Conservation (phyloP, 805 yeast species). For the Kazachstania kunashirensis region DNA sequence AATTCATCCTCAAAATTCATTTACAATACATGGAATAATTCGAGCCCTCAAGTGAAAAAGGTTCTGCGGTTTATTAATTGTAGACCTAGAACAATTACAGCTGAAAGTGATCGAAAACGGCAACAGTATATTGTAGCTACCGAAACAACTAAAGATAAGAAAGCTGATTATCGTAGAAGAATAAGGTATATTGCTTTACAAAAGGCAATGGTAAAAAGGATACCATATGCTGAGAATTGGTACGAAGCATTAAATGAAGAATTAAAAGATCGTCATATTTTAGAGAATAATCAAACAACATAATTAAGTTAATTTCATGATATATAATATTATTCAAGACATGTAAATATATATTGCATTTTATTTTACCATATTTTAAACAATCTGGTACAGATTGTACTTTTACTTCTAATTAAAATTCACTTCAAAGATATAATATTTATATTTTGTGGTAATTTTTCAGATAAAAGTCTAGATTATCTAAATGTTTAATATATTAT, state of each 20-base stretch:
- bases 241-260: slow-evolving; percentile 26
- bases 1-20: background rate
- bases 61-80: slow-evolving; percentile 19
- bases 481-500: too few relatives aligned
- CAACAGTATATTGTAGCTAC: background rate
- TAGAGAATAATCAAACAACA: background rate
- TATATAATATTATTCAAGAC: background rate
- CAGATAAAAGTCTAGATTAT: too few relatives aligned
- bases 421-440: too few relatives aligned
- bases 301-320: background rate
- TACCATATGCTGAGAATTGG: slow-evolving; percentile 28
- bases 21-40: slow-evolving; percentile 12
- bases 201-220: slow-evolving; percentile 24
- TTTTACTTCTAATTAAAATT: too few relatives aligned
- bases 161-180: slow-evolving; percentile 12
- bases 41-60: slow-evolving; percentile 8
- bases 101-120: background rate
- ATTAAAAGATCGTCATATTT: slow-evolving; percentile 18
- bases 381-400: too few relatives aligned
- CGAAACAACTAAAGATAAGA: slow-evolving; percentile 6
- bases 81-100: slow-evolving; percentile 8
- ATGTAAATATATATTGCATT: background rate
- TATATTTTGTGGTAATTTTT: too few relatives aligned
- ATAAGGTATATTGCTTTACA: slow-evolving; percentile 18
- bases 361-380: background rate